A percentile compares a stretch with the other conserved stretches of the same genome.
Conservation (phyloP, 805 yeast genomes). For the Cyberlindnera veronae region DNA sequence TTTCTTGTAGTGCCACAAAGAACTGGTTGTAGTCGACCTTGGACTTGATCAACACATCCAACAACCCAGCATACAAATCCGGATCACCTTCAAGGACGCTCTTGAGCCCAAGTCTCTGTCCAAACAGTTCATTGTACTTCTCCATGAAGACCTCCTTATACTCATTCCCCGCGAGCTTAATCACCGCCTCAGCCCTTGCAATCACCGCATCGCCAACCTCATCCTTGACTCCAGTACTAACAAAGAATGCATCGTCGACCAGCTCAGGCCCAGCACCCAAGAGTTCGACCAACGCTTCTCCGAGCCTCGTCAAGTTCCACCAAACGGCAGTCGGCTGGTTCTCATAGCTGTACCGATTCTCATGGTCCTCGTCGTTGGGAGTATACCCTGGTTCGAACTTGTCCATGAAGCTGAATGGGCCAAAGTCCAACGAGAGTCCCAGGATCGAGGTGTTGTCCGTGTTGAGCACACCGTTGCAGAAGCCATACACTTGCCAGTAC, state of each 20-base stretch:
- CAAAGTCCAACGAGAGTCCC: conserved; percentile 89
- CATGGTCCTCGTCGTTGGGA: conserved; percentile 84
- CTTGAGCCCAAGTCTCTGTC: conserved; percentile 65
- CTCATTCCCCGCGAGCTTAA: conserved; percentile 60
- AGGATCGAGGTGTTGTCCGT: conserved; percentile 91
- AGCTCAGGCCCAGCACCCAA: conserved; percentile 66
- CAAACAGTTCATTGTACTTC: conserved; percentile 54
- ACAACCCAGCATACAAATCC: conserved; percentile 34
- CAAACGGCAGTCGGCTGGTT: conserved; percentile 84
- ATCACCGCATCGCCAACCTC: conserved; percentile 45
- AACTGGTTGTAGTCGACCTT: conserved; percentile 79
- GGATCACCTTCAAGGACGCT: conserved; percentile 38
- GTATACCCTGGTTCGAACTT: conserved; percentile 77
- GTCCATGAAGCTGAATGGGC: conserved; percentile 92
- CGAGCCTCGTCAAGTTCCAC: conserved; percentile 89
- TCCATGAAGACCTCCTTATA: conserved; percentile 61
- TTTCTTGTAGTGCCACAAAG: conserved; percentile 59
- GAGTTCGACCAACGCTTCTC: conserved; percentile 78
- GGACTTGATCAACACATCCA: conserved; percentile 56
- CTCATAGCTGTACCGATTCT: conserved; percentile 68
- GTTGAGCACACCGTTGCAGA: conserved; percentile 89
- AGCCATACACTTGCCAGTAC: conserved; percentile 88
- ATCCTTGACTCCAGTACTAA: conserved; percentile 43
- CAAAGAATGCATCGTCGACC: conserved; percentile 40
- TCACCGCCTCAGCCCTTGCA: conserved; percentile 59